Evolutionary conservation across 768 basidiomycete species (phyloP), one percentile per base, ranked within the genome.

Genomic region (Phallus indusiatus): DNA sequence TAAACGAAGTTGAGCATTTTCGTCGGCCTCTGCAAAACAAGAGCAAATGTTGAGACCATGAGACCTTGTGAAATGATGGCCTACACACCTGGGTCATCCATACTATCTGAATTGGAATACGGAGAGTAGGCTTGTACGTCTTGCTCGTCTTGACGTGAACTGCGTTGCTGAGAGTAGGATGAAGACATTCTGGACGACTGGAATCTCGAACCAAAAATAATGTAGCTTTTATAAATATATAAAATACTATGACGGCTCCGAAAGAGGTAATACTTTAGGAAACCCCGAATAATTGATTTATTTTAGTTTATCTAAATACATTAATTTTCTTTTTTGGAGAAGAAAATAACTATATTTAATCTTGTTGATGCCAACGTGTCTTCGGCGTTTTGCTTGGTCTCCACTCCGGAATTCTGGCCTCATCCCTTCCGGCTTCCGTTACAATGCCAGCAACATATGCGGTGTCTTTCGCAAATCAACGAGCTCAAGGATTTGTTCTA

Each of bases 1-100:
- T 3, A 81, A 81, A 18, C 84, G 91, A 68, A 90, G 71, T 1
- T 84, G 73, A 52, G 67, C 62, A 62, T 76, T 71, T 22, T 71
- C 63, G 63, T 78, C 77, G 48, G 56, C 59, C 55, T 34, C 48
- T 62, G 50, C 57, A 65, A 61, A 53, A 60, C 46, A 60, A 42
- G 50, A 60, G n/a, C 4, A 42, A 42, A n/a, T 42, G 4, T 42
- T 12, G 9, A 14, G 42, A 14, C 4, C 3, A n/a, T 14, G 42
- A 11, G 42, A 42, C 14, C 12, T 2, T 42, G 4, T n/a, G 35
- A 54, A 36, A 2, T 9, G 53, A 36, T 4, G 20, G 28, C 17
- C 17, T 53, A 20, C 22, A 14, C 34, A 56, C 74, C 76, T 54
- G 73, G 75, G 62, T 78, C 78, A 57, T 78, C 77, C 61, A 69